Evolutionary conservation across 2,329 filamentous ascomycete species (phyloP), one percentile per base, ranked within the genome.

Genomic region (Westerdykella ornata): DNA sequence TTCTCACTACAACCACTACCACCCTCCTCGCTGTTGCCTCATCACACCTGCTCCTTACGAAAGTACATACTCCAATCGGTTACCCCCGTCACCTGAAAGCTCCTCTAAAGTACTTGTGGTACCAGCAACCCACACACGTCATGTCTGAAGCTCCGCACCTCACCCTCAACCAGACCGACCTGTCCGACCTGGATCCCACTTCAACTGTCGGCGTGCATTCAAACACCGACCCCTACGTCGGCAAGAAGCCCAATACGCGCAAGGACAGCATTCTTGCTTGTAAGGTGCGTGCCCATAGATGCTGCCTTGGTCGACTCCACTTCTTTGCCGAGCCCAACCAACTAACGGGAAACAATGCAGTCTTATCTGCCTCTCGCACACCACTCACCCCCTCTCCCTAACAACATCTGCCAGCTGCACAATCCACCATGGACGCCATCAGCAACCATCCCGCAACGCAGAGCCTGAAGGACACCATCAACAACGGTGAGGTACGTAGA

Each of bases 371-470:
- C 46, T 43, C 50, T 56, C 52, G 49, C 62, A 56, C 59, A 58
- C 50, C 55, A 59, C 41, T 45, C 47, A 38, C 42, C 34, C 48
- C 51, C 51, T 47, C 40, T 31, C 46, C 48, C 59, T 63, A 46
- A 63, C 57, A 55, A 46, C 53, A 57, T 41, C 52, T 50, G 6
- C 30, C 41, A 77, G 74, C 70, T 57, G 70, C 72, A 49, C 63
- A 68, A 48, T 61, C 66, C 51, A 68, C 73, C 45, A 69, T 72
- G 63, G 66, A 69, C 52, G 62, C 68, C 46, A 67, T 74, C 46
- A 52, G 65, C 46, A 73, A 74, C 59, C 71, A 73, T 55, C 70
- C 72, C 44, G 61, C 69, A 29, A 70, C 72, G 40, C 72, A 77
- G 59, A 69, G 65, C 50, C 47, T 67, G 35, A 65, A 61, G 57